Percentiles rank a stretch among this genome's conserved stretches.
Conservation (phyloP, 1,284 basidiomycete genomes). For the Trametes pubescens region DNA sequence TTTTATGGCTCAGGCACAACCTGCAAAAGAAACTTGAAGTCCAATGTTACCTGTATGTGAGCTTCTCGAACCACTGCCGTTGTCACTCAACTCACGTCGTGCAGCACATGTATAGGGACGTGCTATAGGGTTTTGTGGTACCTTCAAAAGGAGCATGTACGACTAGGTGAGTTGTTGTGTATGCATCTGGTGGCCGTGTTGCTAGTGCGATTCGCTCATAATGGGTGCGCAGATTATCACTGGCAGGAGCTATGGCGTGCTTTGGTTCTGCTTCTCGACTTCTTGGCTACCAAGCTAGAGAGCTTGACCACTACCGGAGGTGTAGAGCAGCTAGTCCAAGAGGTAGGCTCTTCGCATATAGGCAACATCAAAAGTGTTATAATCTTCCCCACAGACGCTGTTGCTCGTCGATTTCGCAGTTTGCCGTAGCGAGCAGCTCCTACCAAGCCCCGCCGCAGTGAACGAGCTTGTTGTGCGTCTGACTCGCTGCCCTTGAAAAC, state of each 20-base stretch:
- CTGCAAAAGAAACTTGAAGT: constrained; percentile 67
- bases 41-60: constrained; percentile 59
- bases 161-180: constrained; percentile 52
- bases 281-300: constrained; percentile 60
- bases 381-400: constrained; percentile 45
- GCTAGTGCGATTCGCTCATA: background rate
- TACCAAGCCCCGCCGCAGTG: constrained; percentile 59
- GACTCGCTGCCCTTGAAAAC: background rate
- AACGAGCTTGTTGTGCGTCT: constrained; percentile 66
- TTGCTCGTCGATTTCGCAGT: constrained; percentile 58
- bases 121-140: constrained; percentile 63
- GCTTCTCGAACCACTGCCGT: background rate
- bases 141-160: constrained; percentile 56
- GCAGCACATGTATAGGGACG: constrained; percentile 56
- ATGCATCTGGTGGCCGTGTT: background rate
- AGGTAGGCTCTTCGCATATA: constrained; percentile 47
- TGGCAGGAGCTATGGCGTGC: constrained; percentile 72
- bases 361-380: too few relatives aligned
- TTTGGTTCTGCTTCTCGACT: constrained; percentile 59
- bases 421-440: constrained; percentile 55
- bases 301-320: constrained; percentile 57
- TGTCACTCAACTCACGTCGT: background rate
- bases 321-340: constrained; percentile 57
- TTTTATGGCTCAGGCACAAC: constrained; percentile 75
- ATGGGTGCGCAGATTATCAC: constrained; percentile 57